Percentiles rank a stretch among this genome's conserved stretches.
These are phyloP conservation scores for Solanum chiquidenum DNA, from an alignment of 257 asterid species.

Conservation along the genomic window DNA sequence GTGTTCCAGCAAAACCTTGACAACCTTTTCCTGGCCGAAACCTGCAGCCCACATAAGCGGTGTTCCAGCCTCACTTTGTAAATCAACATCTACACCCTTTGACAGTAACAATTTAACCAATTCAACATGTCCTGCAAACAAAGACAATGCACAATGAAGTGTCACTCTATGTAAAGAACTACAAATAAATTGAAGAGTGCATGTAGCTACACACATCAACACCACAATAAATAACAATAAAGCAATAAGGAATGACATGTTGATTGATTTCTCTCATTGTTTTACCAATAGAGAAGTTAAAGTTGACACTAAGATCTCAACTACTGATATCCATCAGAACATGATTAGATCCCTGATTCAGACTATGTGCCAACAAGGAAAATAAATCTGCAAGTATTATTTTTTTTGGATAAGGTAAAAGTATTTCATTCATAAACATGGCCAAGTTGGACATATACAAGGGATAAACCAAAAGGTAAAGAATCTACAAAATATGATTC, in stretches of 20 bases:
- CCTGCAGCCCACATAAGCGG: slow-evolving; percentile 99
- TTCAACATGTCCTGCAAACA: slow-evolving; percentile 63
- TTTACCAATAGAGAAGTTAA: background rate
- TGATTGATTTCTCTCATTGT: background rate
- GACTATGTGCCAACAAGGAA: background rate
- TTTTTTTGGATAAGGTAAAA: background rate
- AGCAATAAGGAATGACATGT: background rate
- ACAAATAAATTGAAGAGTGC: background rate
- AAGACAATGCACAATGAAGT: slow-evolving; percentile 2
- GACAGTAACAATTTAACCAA: slow-evolving; percentile 50
- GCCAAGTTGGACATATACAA: background rate
- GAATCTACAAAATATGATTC: background rate
- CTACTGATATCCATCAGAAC: background rate
- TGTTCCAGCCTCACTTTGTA: slow-evolving; percentile 85
- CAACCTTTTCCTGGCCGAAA: slow-evolving; percentile 70
- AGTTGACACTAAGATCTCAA: background rate
- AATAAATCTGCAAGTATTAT: background rate
- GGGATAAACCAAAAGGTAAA: background rate
- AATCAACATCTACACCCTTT: slow-evolving; percentile 58
- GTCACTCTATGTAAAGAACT: background rate
- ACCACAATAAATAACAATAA: background rate
- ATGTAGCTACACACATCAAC: background rate
- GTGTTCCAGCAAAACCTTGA: slow-evolving; percentile 66
- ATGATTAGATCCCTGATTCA: background rate
- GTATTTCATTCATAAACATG: background rate